Conservation (phyloP, 371 early-diverging fungal species). For the Circinella minor region DNA sequence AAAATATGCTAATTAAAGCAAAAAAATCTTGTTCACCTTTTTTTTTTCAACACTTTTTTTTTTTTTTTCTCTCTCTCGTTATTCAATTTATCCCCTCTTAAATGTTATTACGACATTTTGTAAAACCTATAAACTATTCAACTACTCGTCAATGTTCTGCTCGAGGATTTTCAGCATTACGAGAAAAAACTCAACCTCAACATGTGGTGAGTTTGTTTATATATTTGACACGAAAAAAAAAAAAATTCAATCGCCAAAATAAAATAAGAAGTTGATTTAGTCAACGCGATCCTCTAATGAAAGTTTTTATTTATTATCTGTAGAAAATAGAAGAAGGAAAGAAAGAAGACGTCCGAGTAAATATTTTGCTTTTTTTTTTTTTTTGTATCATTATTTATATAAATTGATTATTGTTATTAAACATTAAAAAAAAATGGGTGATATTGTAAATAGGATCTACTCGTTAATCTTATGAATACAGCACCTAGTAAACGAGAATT, state of each 20-base stretch:
- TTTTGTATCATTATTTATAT: background rate
- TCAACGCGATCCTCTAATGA: too few species aligned
- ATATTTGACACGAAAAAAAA: background rate
- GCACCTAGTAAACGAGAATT: conserved; percentile 81
- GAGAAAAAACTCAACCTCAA: background rate
- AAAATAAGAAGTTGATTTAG: too few species aligned
- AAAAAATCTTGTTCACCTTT: too few species aligned
- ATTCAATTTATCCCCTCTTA: background rate
- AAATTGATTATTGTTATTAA: background rate
- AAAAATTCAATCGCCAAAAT: too few species aligned
- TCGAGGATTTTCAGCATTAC: conserved; percentile 1
- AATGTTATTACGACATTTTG: background rate
- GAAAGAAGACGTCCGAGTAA: conserved; percentile 16
- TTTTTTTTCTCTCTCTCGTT: background rate
- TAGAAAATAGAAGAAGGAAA: conserved; percentile 9
- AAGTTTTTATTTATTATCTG: background rate
- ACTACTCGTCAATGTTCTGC: background rate
- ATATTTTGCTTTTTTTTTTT: background rate
- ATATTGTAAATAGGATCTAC: conserved; percentile 45
- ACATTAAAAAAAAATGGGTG: background rate
- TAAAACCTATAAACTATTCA: background rate
- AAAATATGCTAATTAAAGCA: too few species aligned
- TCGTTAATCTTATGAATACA: conserved; percentile 64
- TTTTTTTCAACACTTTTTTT: too few species aligned
- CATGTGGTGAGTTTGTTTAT: background rate